Base-by-base conservation (phyloP, 202 grass and related monocot species). In the Elaeis oleifera region DNA sequence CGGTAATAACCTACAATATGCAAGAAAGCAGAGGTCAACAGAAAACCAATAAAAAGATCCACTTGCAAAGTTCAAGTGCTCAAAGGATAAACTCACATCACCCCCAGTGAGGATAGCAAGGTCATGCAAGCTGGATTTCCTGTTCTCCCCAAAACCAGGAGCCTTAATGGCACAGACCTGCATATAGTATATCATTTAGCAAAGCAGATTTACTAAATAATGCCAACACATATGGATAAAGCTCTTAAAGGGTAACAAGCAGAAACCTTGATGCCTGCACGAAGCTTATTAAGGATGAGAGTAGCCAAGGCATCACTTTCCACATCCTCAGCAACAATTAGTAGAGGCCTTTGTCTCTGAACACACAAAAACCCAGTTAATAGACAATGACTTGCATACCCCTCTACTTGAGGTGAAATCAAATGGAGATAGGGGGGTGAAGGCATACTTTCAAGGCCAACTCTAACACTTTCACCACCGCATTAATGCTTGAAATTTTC, bases 111-210 rank as follows among this genome's bases (percentile, higher is more conserved):
- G 85, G 64, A 60, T 51, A 57, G 94, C 94, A 76, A 99, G 94
- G 72, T 99, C 94, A 16, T 99, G 85, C 63, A 99, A 75, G 67
- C 73, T 84, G 54, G 84, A 68, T 73, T 99, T 99, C 76, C 94
- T 92, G 69, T 99, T 99, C 68, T 99, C 94, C 0, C 94, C 92
- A 78, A 97, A 97, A 60, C 92, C 92, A 80, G 92, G 92, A 72
- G 92, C 92, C 82, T 97, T 97, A 20, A 97, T 79, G 70, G 88
- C 88, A 24, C 92, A 97, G 58, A 97, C 81, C 92, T 97, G 52
- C 58, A 89, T 17, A 3, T 0, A 36, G 21, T 52, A 63, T 23
- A 39, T 39, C 25, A 2, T 50, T 63, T 36, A 23, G 24, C 50
- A 2, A 44, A 13, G 36, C 36, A 44, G 1, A 14, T 13, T 11